Evolutionary conservation across 805 yeast species (phyloP), one percentile per base, ranked within the genome.

Genomic region (Metschnikowia rubicola): DNA sequence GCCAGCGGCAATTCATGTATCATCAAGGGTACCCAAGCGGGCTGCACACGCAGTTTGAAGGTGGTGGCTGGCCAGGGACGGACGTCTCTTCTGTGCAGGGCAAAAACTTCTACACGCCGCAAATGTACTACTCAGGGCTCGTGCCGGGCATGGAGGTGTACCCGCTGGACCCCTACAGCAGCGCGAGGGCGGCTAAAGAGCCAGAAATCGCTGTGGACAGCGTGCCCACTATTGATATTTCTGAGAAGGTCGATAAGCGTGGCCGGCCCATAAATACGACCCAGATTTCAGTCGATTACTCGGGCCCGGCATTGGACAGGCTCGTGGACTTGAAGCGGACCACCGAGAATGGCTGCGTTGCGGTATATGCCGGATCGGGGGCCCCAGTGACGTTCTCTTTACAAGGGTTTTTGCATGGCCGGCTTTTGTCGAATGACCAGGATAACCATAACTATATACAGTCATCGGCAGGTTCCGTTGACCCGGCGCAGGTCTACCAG

Each of bases 371-470:
- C 26, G 26, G 26, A 21, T 21, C 26, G 26, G 26, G 26, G 7
- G 26, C 26, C 26, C 36, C 17, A 8, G 40, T 44, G 3, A 35
- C 32, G n/a, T 29, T 53, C 12, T 28, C 13, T 6, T 30, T 55
- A 4, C 41, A 47, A 11, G 77, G 75, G 6, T 73, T 72, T 46
- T 60, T 74, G 30, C 69, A 67, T 47, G 79, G 78, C 2, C 59
- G 74, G 42, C 71, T 74, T 43, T 54, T 70, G 38, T 69, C 76
- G 4, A 69, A 71, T 52, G 71, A 70, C 43, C 58, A 56, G 15
- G 77, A 72, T 48, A 71, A 70, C 51, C 63, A 58, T 43, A 68
- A 69, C 54, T 71, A 64, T 52, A 42, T 57, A 19, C 29, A 41
- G 29, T 43, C 48, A 29, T 30, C 45, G 7, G 11, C 52, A 1